phyloP scores from a whole-genome alignment of 2,329 filamentous ascomycete species.

The Claviceps pazoutovae region DNA sequence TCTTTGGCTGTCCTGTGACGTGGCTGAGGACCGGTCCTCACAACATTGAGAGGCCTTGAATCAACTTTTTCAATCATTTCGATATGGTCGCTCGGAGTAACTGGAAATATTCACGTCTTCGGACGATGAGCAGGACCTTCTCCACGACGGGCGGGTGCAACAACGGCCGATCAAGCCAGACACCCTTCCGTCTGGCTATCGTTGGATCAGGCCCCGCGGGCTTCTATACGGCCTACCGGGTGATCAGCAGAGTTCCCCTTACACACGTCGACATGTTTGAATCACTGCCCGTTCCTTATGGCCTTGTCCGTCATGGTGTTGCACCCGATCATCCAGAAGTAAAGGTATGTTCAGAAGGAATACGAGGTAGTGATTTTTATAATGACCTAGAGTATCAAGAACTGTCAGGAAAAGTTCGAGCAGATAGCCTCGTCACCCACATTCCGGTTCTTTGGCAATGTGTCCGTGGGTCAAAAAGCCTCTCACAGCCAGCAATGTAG shows the following conservation, averaged over 20 bases:
- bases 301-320: slow-evolving; percentile 83
- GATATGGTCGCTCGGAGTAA: neutral
- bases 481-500: slow-evolving; percentile 27
- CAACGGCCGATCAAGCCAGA: slow-evolving; percentile 13
- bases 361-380: neutral
- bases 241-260: slow-evolving; percentile 61
- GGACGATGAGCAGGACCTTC: neutral
- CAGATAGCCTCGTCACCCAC: slow-evolving; percentile 70
- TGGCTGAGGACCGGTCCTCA: too few species aligned
- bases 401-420: slow-evolving; percentile 86
- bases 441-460: slow-evolving; percentile 87
- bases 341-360: slow-evolving; percentile 48
- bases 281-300: slow-evolving; percentile 80
- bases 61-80: neutral
- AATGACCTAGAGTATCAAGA: slow-evolving; percentile 35
- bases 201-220: slow-evolving; percentile 90
- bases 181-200: slow-evolving; percentile 66
- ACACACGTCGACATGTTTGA: slow-evolving; percentile 92
- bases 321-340: slow-evolving; percentile 98
- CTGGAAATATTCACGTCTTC: neutral
- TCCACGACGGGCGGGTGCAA: neutral
- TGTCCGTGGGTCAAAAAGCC: slow-evolving; percentile 51
- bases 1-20: too few species aligned
- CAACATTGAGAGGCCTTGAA: too few species aligned
- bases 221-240: slow-evolving; percentile 82